Percentiles rank a stretch among this genome's conserved stretches.
Conservation (phyloP, 2,329 filamentous ascomycete species). For the Mollisiaceae sp. region DNA sequence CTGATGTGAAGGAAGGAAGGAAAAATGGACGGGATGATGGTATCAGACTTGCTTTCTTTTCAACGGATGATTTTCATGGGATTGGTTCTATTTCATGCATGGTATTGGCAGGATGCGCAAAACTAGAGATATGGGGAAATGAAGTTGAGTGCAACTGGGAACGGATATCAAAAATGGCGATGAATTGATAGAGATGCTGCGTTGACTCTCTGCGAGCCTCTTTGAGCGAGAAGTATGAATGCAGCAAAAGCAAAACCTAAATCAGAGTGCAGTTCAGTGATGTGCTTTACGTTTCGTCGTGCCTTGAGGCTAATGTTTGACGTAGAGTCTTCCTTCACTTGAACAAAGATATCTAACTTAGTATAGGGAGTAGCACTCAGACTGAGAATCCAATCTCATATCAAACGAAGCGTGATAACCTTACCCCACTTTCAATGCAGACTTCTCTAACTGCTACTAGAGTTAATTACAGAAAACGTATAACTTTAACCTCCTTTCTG, state of each 20-base stretch:
- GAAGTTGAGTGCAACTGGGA: too few relatives aligned
- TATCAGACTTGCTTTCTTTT: neutral
- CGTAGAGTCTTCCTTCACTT: neutral
- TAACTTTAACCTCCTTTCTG: neutral
- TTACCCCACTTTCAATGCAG: neutral
- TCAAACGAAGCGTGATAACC: neutral
- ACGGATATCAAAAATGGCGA: too few relatives aligned
- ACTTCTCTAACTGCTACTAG: neutral
- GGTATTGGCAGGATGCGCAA: neutral
- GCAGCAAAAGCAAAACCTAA: too few relatives aligned
- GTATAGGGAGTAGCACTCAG: neutral
- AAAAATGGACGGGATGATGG: neutral
- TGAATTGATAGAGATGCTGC: too few relatives aligned
- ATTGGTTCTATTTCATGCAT: neutral
- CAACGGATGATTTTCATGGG: neutral
- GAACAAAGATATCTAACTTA: too few relatives aligned
- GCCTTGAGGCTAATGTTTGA: neutral
- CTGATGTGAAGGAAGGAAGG: too few relatives aligned
- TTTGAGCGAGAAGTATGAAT: too few relatives aligned
- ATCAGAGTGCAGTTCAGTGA: too few relatives aligned
- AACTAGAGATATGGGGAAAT: too few relatives aligned
- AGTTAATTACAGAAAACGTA: neutral
- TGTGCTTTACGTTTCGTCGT: too few relatives aligned
- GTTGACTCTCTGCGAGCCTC: too few relatives aligned
- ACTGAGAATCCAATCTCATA: neutral